Base-by-base conservation (phyloP, 176 grass and related monocot genomes). In the Oryza officinalis region DNA sequence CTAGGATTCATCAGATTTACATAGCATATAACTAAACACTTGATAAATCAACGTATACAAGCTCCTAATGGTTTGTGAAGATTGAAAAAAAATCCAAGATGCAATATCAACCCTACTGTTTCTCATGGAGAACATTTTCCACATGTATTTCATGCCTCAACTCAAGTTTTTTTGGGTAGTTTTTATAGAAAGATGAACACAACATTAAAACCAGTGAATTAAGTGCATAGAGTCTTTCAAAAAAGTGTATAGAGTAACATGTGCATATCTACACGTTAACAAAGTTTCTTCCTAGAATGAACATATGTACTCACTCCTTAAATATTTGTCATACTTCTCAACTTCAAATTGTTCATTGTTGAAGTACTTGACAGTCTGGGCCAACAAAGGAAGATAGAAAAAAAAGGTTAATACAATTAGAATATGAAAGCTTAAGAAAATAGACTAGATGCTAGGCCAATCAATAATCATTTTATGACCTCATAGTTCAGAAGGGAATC, bases 351-450 rank as follows among this genome's bases (percentile, higher is more conserved):
- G 73, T 88, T 98, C 93, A 12, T 98, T 98, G 91, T 90, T 98
- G 89, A 98, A 98, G 89, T 95, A 98, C 43, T 98, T 98, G 20
- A 98, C 96, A 59, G 96, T 98, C 93, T 95, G 87, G 23, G n/a
- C 75, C 33, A 84, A 80, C 44, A 84, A 90, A 88, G 59, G n/a
- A 79, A 88, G 45, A 71, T 27, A 41, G 40, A 47, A 71, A 37
- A 37, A 80, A 86, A 44, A 81, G 89, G 54, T 46, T 84, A 75
- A 41, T 49, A 57, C 1, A 65, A 33, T 79, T 30, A 75, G 41
- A 87, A 33, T 61, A 67, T 18, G 72, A 40, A 86, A 47, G 79
- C 66, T 27, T 76, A 63, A 72, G 59, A 12, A 83, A 45, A 87
- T 17, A 46, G 18, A 63, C 23, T 38, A 89, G 74, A 78, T 22